phyloP scores from a whole-genome alignment of 306 rosid genomes.

The Pueraria montana region DNA sequence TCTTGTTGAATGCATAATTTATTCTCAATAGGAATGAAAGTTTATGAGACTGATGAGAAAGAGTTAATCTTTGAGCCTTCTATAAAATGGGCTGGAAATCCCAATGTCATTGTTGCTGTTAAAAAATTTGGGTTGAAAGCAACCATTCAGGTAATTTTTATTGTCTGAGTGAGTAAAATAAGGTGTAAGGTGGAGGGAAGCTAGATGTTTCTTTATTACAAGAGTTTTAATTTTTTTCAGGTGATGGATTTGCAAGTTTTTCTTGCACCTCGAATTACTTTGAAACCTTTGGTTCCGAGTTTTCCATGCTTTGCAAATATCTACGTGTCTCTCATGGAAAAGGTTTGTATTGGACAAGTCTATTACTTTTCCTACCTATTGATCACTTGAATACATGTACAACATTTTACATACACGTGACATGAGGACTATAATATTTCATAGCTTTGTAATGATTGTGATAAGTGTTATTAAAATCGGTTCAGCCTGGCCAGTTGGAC shows the following conservation, averaged over 20 bases:
- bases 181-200: neutral
- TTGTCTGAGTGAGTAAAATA: neutral
- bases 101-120: conserved; percentile 69
- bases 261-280: conserved; percentile 80
- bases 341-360: conserved; percentile 60
- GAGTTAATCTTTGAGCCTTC: conserved; percentile 90
- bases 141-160: conserved; percentile 66
- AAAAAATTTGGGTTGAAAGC: conserved; percentile 91
- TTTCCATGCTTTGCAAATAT: conserved; percentile 95
- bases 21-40: conserved; percentile 80
- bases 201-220: conserved; percentile 27
- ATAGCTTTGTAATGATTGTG: neutral
- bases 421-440: neutral
- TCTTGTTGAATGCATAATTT: conserved; percentile 6
- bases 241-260: conserved; percentile 85
- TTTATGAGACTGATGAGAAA: conserved; percentile 84
- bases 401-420: neutral
- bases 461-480: too few species aligned
- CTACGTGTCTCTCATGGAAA: conserved; percentile 88
- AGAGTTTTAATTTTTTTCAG: conserved; percentile 54
- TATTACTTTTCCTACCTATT: neutral
- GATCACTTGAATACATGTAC: conserved; percentile 4
- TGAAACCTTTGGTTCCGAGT: conserved; percentile 93
- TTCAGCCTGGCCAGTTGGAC: too few species aligned
- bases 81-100: conserved; percentile 94